phyloP scores from a whole-genome alignment of 495 filamentous ascomycete species.

The Daldinia decipiens region DNA sequence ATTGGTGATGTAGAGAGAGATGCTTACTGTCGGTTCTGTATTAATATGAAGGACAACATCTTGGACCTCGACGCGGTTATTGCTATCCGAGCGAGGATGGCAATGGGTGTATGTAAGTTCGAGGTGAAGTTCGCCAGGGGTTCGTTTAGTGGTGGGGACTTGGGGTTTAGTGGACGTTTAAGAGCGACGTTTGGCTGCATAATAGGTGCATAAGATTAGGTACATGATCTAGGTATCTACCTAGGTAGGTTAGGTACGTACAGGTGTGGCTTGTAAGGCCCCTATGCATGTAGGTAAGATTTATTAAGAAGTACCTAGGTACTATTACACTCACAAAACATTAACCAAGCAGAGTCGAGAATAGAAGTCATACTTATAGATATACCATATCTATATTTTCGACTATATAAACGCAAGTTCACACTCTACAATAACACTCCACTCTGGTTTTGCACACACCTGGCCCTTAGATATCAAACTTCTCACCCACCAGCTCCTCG shows the following conservation, averaged over 20 bases:
- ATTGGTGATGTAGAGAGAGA: background rate
- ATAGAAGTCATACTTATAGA: background rate
- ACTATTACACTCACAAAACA: background rate
- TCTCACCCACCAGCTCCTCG: slow-evolving; percentile 61
- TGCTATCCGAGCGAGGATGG: slow-evolving; percentile 9
- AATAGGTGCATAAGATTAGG: background rate
- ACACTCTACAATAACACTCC: background rate
- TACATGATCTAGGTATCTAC: background rate
- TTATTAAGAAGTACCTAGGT: background rate
- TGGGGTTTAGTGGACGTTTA: slow-evolving; percentile 6
- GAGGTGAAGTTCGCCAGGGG: slow-evolving; percentile 26
- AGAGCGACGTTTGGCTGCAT: slow-evolving; percentile 1
- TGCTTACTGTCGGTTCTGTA: slow-evolving; percentile 91
- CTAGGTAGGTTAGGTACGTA: background rate
- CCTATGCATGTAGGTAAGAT: background rate
- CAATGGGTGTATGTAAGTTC: slow-evolving; percentile 5
- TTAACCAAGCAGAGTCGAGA: background rate
- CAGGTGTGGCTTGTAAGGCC: background rate
- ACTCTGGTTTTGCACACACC: no score
- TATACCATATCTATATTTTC: background rate
- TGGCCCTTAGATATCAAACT: slow-evolving; percentile 43
- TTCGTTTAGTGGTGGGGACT: slow-evolving; percentile 10
- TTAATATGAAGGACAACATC: slow-evolving; percentile 92
- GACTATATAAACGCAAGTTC: background rate
- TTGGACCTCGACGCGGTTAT: slow-evolving; percentile 28